Conservation (phyloP, 768 basidiomycete genomes). For the Boletus vinaceobasis region DNA sequence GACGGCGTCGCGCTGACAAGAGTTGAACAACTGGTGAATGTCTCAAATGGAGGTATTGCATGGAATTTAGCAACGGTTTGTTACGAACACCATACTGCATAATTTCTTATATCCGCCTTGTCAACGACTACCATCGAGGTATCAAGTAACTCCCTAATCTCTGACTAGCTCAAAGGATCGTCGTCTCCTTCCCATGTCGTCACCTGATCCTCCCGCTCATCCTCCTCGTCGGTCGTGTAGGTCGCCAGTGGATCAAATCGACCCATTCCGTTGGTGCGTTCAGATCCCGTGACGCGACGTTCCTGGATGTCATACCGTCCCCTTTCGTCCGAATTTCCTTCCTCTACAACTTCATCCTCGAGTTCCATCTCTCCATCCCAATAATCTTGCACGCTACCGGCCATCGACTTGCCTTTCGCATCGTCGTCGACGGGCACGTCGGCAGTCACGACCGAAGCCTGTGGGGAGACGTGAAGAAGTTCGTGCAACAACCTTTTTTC, state of each 20-base stretch:
- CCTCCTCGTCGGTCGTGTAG: constrained; percentile 50
- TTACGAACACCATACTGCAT: background rate
- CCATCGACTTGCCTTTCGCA: constrained; percentile 4
- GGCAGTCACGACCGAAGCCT: constrained; percentile 14
- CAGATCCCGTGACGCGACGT: constrained; percentile 44
- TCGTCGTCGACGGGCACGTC: constrained; percentile 19
- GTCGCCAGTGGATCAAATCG: constrained; percentile 39
- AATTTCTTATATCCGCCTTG: constrained; percentile 3
- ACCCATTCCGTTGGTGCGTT: constrained; percentile 38
- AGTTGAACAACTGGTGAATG: background rate
- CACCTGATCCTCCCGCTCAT: constrained; percentile 29
- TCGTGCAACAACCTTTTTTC: constrained; percentile 56
- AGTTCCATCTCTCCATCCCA: constrained; percentile 40
- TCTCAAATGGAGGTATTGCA: constrained; percentile 3
- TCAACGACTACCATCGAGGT: background rate
- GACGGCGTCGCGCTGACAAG: background rate
- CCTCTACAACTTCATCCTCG: constrained; percentile 6
- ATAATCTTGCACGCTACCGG: constrained; percentile 33
- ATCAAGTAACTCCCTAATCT: constrained; percentile 30
- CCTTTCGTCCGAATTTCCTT: constrained; percentile 43
- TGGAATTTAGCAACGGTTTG: constrained; percentile 1
- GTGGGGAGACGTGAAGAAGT: constrained; percentile 43
- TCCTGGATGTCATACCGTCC: constrained; percentile 57
- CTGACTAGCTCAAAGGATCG: constrained; percentile 63
- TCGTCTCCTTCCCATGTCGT: constrained; percentile 24